phyloP scores from a whole-genome alignment of 169 alveolate genomes.

The Plasmodium falciparum region DNA sequence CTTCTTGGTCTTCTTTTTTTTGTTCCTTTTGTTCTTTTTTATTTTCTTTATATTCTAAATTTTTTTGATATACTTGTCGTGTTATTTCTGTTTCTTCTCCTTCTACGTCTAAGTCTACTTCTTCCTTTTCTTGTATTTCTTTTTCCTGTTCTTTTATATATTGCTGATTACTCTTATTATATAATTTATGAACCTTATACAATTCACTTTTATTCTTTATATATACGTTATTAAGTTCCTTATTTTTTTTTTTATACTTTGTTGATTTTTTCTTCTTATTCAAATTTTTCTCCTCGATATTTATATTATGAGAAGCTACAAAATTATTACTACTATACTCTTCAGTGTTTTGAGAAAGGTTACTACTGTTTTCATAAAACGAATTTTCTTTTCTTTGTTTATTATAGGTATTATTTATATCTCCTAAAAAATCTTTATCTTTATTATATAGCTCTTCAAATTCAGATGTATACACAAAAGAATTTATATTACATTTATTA shows the following conservation, averaged over 20 bases:
- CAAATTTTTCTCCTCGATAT: background rate
- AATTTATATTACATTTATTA: background rate
- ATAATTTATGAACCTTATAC: no score
- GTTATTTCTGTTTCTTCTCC: no score
- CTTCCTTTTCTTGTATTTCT: no score
- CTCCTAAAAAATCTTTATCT: slow-evolving; percentile 5
- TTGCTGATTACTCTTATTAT: no score
- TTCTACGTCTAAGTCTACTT: no score
- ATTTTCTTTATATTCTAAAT: slow-evolving; percentile 4
- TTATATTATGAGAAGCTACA: background rate
- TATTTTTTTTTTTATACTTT: slow-evolving; percentile 19
- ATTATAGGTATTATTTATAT: background rate
- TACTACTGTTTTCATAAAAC: background rate
- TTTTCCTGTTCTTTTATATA: no score
- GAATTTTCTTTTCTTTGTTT: background rate
- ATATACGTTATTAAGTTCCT: no score
- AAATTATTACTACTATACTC: slow-evolving; percentile 25
- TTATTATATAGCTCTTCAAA: background rate
- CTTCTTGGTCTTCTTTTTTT: no score
- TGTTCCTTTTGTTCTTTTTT: no score
- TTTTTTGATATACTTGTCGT: no score
- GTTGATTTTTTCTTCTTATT: slow-evolving; percentile 2
- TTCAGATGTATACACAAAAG: background rate
- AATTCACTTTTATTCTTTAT: no score
- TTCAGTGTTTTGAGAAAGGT: slow-evolving; percentile 17